Evolutionary conservation across 306 rosid species (phyloP), one percentile per base, ranked within the genome.

Genomic region (Comarum palustre): DNA sequence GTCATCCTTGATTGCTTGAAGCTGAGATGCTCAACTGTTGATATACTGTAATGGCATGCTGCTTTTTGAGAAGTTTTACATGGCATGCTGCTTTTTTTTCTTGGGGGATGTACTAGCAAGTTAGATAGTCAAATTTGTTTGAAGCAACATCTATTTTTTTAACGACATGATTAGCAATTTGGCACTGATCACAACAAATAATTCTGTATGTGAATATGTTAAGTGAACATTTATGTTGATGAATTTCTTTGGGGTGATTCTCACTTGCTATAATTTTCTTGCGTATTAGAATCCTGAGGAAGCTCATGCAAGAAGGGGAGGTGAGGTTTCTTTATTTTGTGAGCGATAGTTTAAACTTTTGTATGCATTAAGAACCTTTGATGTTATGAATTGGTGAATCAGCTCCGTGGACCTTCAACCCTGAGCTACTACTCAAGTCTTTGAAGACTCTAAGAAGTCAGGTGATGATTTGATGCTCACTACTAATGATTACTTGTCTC

Each of bases 361-460:
- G 34, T 74, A 69, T 66, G 77, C 68, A n/a, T 45, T 55, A 75
- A 46, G 3, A 46, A 46, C 45, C 54, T 42, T 74, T 85, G 71
- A 85, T 78, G 64, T 82, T 80, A 86, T 76, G 50, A 79, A 60
- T 89, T 85, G 74, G 76, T 73, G 70, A 81, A 66, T 85, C 94
- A 91, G 99, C 96, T 89, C 92, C 96, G 22, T 94, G 99, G 99
- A 94, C 99, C 75, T 94, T 94, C 86, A 83, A 88, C 77, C 96
- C 99, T 1, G 79, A 77, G 57, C 86, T 75, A 48, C 87, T 94
- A 15, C 86, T 86, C 31, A 69, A 70, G 29, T 83, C 91, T 81
- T 94, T 94, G 86, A 79, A 80, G 87, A 91, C 82, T 78, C 81
- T 94, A 63, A 89, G 81, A 81, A 78, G 38, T 80, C 84, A 88